Conservation (phyloP, 371 early-diverging fungal genomes). For the Mortierella sp. region DNA sequence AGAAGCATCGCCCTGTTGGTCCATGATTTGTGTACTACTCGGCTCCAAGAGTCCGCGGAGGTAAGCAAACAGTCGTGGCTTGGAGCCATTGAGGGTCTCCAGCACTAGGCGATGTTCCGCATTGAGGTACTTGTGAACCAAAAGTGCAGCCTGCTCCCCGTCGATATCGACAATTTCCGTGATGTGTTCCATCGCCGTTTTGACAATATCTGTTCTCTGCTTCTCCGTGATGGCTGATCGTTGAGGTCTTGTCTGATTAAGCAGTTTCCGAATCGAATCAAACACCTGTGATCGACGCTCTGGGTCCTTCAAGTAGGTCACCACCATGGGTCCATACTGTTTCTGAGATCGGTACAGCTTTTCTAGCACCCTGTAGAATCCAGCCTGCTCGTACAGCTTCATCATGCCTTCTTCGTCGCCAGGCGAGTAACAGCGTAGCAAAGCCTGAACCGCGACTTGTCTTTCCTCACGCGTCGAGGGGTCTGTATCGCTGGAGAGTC, state of each 20-base stretch:
- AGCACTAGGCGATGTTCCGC: slow-evolving; percentile 71
- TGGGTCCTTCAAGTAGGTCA: slow-evolving; percentile 76
- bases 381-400: slow-evolving; percentile 69
- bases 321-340: slow-evolving; percentile 73
- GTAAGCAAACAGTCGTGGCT: slow-evolving; percentile 71
- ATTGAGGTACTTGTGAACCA: slow-evolving; percentile 70
- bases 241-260: slow-evolving; percentile 56
- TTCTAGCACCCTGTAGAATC: slow-evolving; percentile 80
- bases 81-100: slow-evolving; percentile 61
- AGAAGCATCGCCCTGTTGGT: slow-evolving; percentile 2
- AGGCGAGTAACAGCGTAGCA: slow-evolving; percentile 73
- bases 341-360: slow-evolving; percentile 68
- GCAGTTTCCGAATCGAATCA: slow-evolving; percentile 65
- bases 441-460: slow-evolving; percentile 71
- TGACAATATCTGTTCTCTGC: slow-evolving; percentile 67
- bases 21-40: slow-evolving; percentile 5
- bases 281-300: slow-evolving; percentile 66
- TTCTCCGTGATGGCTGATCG: slow-evolving; percentile 55
- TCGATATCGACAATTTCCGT: slow-evolving; percentile 77
- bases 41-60: slow-evolving; percentile 77
- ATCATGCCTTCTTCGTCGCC: slow-evolving; percentile 66
- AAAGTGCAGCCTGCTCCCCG: slow-evolving; percentile 68
- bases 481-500: slow-evolving; percentile 66
- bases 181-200: slow-evolving; percentile 70
- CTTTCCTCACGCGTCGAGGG: slow-evolving; percentile 68